These are phyloP conservation scores for Atractiella rhizophila DNA, from an alignment of 768 basidiomycete species.

Conservation along the genomic window DNA sequence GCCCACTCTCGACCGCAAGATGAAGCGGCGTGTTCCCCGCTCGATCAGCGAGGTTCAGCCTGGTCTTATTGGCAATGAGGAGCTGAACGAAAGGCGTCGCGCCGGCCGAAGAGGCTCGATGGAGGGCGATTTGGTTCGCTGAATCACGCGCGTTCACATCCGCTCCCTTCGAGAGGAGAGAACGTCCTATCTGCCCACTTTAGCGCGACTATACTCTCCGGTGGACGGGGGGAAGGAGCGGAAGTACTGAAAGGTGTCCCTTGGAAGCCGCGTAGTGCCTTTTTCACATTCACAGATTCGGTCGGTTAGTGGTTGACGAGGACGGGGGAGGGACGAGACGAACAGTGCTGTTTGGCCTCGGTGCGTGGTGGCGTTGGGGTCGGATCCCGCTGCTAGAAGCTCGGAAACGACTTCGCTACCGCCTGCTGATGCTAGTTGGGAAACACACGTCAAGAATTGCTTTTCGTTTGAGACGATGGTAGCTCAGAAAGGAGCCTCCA, in stretches of 20 bases:
- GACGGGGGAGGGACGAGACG: neutral
- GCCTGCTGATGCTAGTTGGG: slow-evolving; percentile 73
- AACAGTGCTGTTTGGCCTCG: slow-evolving; percentile 58
- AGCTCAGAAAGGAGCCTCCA: too few species aligned
- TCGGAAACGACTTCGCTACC: slow-evolving; percentile 47
- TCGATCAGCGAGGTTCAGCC: slow-evolving; percentile 43
- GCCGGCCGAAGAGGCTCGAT: slow-evolving; percentile 88
- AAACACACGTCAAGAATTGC: too few species aligned
- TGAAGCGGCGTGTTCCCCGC: slow-evolving; percentile 43
- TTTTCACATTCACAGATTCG: slow-evolving; percentile 3
- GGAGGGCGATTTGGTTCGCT: slow-evolving; percentile 80
- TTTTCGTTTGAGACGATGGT: too few species aligned
- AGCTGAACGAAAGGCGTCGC: slow-evolving; percentile 67
- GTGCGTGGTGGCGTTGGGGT: slow-evolving; percentile 50
- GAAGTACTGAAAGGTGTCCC: slow-evolving; percentile 43
- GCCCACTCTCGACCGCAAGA: slow-evolving; percentile 4
- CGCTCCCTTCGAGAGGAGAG: slow-evolving; percentile 15
- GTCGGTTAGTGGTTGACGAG: slow-evolving; percentile 8
- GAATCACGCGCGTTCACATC: slow-evolving; percentile 87
- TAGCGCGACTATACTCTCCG: neutral
- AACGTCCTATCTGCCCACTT: slow-evolving; percentile 14
- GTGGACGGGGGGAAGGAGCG: slow-evolving; percentile 19
- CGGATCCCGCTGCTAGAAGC: slow-evolving; percentile 54
- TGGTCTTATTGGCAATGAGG: slow-evolving; percentile 50
- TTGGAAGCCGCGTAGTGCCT: slow-evolving; percentile 90